Percentiles rank a stretch among this genome's conserved stretches.
Conservation (phyloP, 2,329 filamentous ascomycete genomes). For the Harringtonia aguacate region DNA sequence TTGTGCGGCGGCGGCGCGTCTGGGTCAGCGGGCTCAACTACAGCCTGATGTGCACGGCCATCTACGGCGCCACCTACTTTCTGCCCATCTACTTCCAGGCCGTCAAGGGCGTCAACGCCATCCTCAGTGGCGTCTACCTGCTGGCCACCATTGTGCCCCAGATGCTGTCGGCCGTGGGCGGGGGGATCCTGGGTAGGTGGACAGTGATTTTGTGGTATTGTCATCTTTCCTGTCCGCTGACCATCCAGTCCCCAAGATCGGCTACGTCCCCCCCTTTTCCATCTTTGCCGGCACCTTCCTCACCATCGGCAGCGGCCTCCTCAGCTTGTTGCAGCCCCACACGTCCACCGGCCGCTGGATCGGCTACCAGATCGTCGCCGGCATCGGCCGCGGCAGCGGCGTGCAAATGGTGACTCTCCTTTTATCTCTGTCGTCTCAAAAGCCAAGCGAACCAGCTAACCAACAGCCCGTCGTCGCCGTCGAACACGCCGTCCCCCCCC, state of each 20-base stretch:
- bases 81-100: constrained; percentile 28
- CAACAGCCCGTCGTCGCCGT: constrained; percentile 17
- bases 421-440: background rate
- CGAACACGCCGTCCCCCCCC: constrained; percentile 15
- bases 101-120: constrained; percentile 16
- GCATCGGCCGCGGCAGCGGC: constrained; percentile 16
- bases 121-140: constrained; percentile 25
- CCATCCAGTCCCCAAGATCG: constrained; percentile 16
- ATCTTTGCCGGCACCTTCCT: constrained; percentile 18
- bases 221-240: constrained; percentile 11
- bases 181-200: constrained; percentile 10
- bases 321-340: constrained; percentile 19
- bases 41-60: constrained; percentile 11
- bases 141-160: constrained; percentile 16
- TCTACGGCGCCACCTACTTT: constrained; percentile 17
- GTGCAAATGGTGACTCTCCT: constrained; percentile 15
- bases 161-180: constrained; percentile 13
- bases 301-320: constrained; percentile 22
- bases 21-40: constrained; percentile 15
- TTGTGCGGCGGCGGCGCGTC: constrained; percentile 13
- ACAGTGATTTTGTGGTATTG: background rate
- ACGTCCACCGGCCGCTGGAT: constrained; percentile 20
- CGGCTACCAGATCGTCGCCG: constrained; percentile 20
- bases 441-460: too few relatives aligned
- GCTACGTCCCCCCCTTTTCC: constrained; percentile 25